Evolutionary conservation across 176 grass and related monocot genomes (phyloP).

Genomic region (Aegilops tauschii): DNA sequence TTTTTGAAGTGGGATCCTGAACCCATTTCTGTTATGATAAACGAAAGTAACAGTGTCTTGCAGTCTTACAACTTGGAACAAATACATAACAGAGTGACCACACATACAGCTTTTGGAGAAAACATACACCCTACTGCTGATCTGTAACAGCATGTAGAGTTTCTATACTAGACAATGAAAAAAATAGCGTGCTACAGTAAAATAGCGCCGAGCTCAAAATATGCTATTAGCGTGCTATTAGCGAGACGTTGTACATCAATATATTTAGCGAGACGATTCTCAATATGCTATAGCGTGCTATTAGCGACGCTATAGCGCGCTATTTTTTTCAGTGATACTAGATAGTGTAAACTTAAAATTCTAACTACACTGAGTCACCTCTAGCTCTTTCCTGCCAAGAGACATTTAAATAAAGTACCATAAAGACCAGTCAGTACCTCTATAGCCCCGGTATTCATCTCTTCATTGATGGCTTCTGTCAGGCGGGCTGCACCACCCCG

Average conservation of each 20-base stretch:
- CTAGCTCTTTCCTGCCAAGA: not conserved
- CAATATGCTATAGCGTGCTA: too few relatives aligned
- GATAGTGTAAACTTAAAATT: not conserved
- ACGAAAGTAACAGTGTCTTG: too few relatives aligned
- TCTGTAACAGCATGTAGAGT: not conserved
- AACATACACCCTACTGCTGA: not conserved
- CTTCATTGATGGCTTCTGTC: slow-evolving; percentile 61
- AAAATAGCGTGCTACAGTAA: too few relatives aligned
- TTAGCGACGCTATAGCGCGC: too few relatives aligned
- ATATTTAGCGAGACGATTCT: too few relatives aligned
- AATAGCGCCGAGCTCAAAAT: too few relatives aligned
- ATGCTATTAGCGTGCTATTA: too few relatives aligned
- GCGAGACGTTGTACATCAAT: too few relatives aligned
- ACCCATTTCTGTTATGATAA: too few relatives aligned
- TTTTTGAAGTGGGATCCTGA: too few relatives aligned
- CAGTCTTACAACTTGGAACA: too few relatives aligned
- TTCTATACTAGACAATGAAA: not conserved
- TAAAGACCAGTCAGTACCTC: slow-evolving; percentile 41
- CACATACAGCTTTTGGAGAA: not conserved
- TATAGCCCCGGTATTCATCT: slow-evolving; percentile 72
- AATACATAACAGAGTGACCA: too few relatives aligned
- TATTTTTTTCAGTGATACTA: not conserved
- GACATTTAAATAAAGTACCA: not conserved
- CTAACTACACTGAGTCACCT: not conserved
- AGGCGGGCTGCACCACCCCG: slow-evolving; percentile 53